Evolutionary conservation across 768 basidiomycete species (phyloP), one percentile per base, ranked within the genome.

Genomic region (Calocybe indica): DNA sequence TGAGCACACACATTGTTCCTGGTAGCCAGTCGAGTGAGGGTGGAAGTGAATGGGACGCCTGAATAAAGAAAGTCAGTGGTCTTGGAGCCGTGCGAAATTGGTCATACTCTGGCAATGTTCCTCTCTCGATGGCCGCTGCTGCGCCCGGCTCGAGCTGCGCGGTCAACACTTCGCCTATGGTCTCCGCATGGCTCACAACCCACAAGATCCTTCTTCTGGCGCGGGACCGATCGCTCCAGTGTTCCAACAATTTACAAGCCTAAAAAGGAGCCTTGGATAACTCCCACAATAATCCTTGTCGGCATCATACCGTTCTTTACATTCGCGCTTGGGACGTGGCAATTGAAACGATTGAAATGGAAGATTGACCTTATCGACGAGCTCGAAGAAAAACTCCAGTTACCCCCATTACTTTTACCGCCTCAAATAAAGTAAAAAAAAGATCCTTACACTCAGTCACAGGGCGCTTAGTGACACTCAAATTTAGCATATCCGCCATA

Each of bases 311-410:
- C 96, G 1, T 69, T 97, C 51, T 83, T 96, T 60, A 92, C 92
- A 0, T 92, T 93, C 55, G 86, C 76, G 11, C 71, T 99, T 51
- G 95, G 96, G 12, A 79, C 82, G 13, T 98, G 95, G 95, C 96
- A 99, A 67, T 71, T 99, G 31, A 79, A 90, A 56, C 81, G 96
- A 41, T 76, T 98, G 30, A 80, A 89, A 62, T 99, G 96, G 96
- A 99, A 99, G 67, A 72, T 95, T 39, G 79, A 81, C 45, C 74
- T 99, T 43, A 97, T 98, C 52, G 90, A 96, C 54, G 90, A 97
- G 58, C 74, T 98, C 33, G 88, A 96, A 62, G 83, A 89, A 65
- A 95, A 96, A 66, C 68, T 98, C 33, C 76, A 85, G 52, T 73
- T 86, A 11, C 80, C 79, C 31, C 86, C 95, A 1, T 78, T 99